Evolutionary conservation across 306 rosid genomes (phyloP), one percentile per base, ranked within the genome.

Genomic region (Acacia acuminata): DNA sequence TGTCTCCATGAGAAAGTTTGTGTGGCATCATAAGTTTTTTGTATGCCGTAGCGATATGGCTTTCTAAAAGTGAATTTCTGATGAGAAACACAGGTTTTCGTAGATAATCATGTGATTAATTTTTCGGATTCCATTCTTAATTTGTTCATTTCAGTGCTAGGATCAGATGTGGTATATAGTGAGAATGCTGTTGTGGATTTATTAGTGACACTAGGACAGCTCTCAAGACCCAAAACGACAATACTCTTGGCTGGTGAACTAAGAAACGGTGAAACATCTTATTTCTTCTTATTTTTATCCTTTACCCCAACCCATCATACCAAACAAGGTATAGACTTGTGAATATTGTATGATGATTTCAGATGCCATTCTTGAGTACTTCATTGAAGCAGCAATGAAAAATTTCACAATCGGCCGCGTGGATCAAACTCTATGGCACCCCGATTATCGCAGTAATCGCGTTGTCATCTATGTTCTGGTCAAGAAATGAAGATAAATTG

Each of bases 361-460:
- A 94, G 98, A 94, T 89, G 93, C 93, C 71, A 85, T 94, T 85
- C 94, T 94, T 14, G 94, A 92, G 85, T 92, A 88, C 88, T 94
- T 92, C 84, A 78, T 94, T 32, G 92, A 92, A 69, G 89, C 88
- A 43, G 92, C 94, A 65, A 86, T 89, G 94, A 86, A 89, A 60
- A 83, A 80, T 85, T 90, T 94, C 87, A 45, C 58, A 42, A 83
- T 94, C 71, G 97, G 98, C 22, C 97, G 98, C 13, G 89, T 92
- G 82, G 93, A 92, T 85, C 94, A 89, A 66, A 79, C 84, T 17
- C 94, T 85, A 30, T 92, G 97, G 97, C 94, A 92, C 88, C 94
- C 94, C 5, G 98, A 92, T 75, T 92, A 85, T 77, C 66, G 83
- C 85, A 92, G 94, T 83, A 86, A 88, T 58, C 97, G 94, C 7